These are phyloP conservation scores for Monsonia emarginata DNA, from an alignment of 441 rosid species.

Conservation along the genomic window DNA sequence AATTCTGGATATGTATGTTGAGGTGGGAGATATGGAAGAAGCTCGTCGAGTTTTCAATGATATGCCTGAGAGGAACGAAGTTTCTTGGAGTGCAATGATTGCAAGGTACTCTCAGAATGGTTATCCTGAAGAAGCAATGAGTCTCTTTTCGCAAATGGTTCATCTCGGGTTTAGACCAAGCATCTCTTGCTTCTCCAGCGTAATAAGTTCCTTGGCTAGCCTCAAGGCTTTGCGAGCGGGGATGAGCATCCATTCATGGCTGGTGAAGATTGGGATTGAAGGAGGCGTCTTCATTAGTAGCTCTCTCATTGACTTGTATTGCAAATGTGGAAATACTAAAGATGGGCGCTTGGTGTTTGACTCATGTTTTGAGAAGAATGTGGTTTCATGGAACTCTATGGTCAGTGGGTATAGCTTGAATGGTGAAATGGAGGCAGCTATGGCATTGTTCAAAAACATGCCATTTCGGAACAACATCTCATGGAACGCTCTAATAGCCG, in stretches of 20 bases:
- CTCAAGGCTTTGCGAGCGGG: slow-evolving; percentile 30
- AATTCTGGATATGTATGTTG: slow-evolving; percentile 34
- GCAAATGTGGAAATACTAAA: slow-evolving; percentile 35
- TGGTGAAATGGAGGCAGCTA: slow-evolving; percentile 43
- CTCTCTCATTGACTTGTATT: slow-evolving; percentile 40
- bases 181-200: slow-evolving; percentile 30
- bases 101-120: slow-evolving; percentile 47
- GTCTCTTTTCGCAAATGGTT: slow-evolving; percentile 36
- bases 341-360: slow-evolving; percentile 34
- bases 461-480: slow-evolving; percentile 26
- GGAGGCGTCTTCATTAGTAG: slow-evolving; percentile 30
- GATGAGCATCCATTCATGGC: slow-evolving; percentile 32
- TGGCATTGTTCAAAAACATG: slow-evolving; percentile 33
- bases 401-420: slow-evolving; percentile 34
- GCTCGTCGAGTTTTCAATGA: slow-evolving; percentile 39
- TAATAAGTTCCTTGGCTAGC: slow-evolving; percentile 33
- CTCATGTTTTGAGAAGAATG: slow-evolving; percentile 24
- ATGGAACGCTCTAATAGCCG: slow-evolving; percentile 40
- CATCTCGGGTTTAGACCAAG: slow-evolving; percentile 28
- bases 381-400: slow-evolving; percentile 50
- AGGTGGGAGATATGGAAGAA: slow-evolving; percentile 32
- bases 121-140: slow-evolving; percentile 34
- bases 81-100: slow-evolving; percentile 36
- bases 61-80: slow-evolving; percentile 46
- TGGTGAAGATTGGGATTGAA: slow-evolving; percentile 27